Base-by-base conservation (phyloP, 2,329 filamentous ascomycete genomes). In the Fusarium bactridioides region DNA sequence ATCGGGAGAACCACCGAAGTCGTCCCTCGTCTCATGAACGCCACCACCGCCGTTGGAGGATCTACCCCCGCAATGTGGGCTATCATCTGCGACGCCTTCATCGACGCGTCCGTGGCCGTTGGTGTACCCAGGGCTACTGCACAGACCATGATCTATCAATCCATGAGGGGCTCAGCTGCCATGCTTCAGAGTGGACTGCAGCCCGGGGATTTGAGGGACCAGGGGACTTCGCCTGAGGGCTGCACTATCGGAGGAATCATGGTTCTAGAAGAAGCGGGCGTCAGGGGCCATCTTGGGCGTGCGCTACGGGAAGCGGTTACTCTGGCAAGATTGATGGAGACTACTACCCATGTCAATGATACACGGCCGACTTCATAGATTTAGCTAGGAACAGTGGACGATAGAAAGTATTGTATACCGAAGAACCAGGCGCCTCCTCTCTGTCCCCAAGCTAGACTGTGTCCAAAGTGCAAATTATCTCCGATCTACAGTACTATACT, bases 11-110 rank as follows among this genome's bases (percentile, higher is more conserved):
- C 86, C 2, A 83, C 87, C 1, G 82, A 84, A 27, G 81, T 91
- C 0, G 83, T 84, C 0, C 82, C 87, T 0, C 79, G 82, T 4
- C 82, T 84, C 10, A 88, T 91, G 85, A 86, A 90, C 68, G 87
- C 84, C 1, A 83, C 82, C n/a, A 90, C 88, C 0, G 88, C 89
- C 0, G 83, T 91, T 3, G 89, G 86, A 67, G 88, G 88, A 1
- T 90, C 87, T 5, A 89, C 88, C 0, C 89, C 88, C 0, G 89
- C 89, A 0, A 90, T 91, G 79, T 88, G 86, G 65, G 87, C 88
- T 0, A 80, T 91, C 13, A 83, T 91, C 10, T 82, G 87, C 18
- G 89, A 91, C 69, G 87, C 87, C 1, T 81, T 90, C 60, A 86
- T 88, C 5, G 88, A 90, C 65, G 89, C 88, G 0, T 87, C 86